Evolutionary conservation across 164 flowering plant species (phyloP), one percentile per base, ranked within the genome.

Genomic region (Vitis rotundifolia): DNA sequence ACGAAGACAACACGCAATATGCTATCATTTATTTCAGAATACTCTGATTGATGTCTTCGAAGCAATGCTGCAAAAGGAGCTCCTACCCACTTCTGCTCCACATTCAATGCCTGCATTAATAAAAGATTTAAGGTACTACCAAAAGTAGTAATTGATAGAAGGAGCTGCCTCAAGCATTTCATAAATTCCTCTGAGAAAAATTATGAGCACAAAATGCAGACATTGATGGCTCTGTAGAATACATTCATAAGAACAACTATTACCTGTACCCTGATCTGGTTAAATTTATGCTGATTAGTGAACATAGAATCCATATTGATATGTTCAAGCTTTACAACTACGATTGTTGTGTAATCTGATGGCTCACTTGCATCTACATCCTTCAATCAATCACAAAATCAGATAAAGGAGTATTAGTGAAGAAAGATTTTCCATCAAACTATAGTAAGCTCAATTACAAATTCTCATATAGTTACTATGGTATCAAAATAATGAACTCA

Each of bases 41-140:
- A 67, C 67, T 83, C 87, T 58, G 68, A 66, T 31, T 76, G 88
- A 75, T 88, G 90, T 76, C 89, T 78, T 14, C 97, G 91, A 69
- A 92, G 84, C 90, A 95, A 72, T 70, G 99, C 84, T 31, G 90
- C 90, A 86, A 88, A 91, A 54, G 98, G 97, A 77, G 99, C 94
- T 77, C 98, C 99, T 18, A 53, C 73, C 98, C 98, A 87, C 87
- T 91, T 95, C 68, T 81, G 83, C 60, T 92, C 99, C 72, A 91
- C 87, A 78, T 75, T 76, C 55, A 92, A 16, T 51, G 91, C 85
- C 99, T 95, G 88, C 78, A 83, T 50, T 53, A 14, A 68, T 29
- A 63, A 62, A 65, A 64, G 73, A 37, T 48, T 55, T 58, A 11
- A 29, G 31, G 44, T 4, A 59, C 49, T n/a, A 55, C 68, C 61